Base-by-base conservation (phyloP, 768 basidiomycete species). In the Russula virescens region DNA sequence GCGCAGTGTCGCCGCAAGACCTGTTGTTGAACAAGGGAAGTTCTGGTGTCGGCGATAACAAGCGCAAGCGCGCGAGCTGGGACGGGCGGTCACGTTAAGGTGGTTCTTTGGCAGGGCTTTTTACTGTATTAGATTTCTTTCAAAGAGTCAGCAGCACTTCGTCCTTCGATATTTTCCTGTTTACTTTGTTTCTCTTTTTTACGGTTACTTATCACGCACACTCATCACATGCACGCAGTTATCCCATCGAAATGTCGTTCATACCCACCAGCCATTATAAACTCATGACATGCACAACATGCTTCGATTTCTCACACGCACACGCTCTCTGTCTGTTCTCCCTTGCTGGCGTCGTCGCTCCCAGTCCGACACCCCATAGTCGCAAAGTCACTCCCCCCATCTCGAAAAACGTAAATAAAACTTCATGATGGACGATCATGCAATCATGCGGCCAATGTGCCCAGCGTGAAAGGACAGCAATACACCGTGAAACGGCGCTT, bases 31-130 rank as follows among this genome's bases (percentile, higher is more conserved):
- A 77, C 71, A 78, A 76, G 67, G 75, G 53, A 9, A 11, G 57
- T 23, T 52, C 72, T n/a, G n/a, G n/a, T n/a, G n/a, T n/a, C 10
- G 79, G 62, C 60, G 82, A 83, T 57, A 80, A 82, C 66, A 83
- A 83, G 71, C 75, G 81, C 62, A 83, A 83, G 74, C 75, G 81
- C 63, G 79, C 80, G 42, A 83, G 82, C 65, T 83, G 81, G 81
- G 81, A 83, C 64, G 82, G 81, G 16, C 72, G 73, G 14, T 68
- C 69, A 52, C 72, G 70, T 31, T 72, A 63, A 69, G 58, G 10
- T 38, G 38, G 38, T 38, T 31, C 8, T 38, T 38, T 38, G 13
- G 38, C 38, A 38, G 13, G 38, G 38, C 13, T 38, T 38, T n/a
- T 5, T 38, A 38, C 38, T 31, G 38, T 38, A 38, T 38, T 38